Conservation (phyloP, 1,284 basidiomycete species). For the Ganoderma leucocontextum region DNA sequence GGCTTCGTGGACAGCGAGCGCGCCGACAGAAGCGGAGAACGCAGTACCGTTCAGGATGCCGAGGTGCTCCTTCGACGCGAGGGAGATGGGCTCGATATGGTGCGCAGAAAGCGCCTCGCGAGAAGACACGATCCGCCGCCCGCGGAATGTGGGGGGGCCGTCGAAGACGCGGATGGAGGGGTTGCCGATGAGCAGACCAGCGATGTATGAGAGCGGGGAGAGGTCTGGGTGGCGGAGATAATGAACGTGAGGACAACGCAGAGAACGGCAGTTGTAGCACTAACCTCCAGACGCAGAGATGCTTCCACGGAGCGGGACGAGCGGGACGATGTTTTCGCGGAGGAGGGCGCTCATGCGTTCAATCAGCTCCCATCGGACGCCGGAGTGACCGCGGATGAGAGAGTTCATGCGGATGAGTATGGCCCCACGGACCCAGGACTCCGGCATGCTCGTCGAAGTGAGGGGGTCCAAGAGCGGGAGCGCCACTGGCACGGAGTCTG, state of each 20-base stretch:
- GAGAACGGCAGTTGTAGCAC: slow-evolving; percentile 21
- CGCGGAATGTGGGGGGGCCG: slow-evolving; percentile 58
- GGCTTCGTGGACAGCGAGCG: slow-evolving; percentile 76
- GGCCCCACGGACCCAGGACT: slow-evolving; percentile 88
- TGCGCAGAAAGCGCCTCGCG: slow-evolving; percentile 72
- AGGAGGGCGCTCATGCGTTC: slow-evolving; percentile 83
- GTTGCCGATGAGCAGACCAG: slow-evolving; percentile 80
- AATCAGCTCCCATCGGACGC: slow-evolving; percentile 83
- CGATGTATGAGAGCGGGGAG: slow-evolving; percentile 85
- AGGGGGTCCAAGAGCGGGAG: slow-evolving; percentile 75
- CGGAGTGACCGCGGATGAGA: slow-evolving; percentile 86
- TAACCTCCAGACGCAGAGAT: slow-evolving; percentile 85
- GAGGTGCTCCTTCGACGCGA: slow-evolving; percentile 85
- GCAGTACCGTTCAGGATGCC: slow-evolving; percentile 87
- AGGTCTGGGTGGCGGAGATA: slow-evolving; percentile 55
- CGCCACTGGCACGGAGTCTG: slow-evolving; percentile 49
- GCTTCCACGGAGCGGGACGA: slow-evolving; percentile 85
- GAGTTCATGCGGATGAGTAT: slow-evolving; percentile 90
- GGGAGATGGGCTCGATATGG: slow-evolving; percentile 70
- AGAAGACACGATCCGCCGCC: slow-evolving; percentile 66
- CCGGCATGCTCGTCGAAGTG: slow-evolving; percentile 81
- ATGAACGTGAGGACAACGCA: background rate
- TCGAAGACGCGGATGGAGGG: slow-evolving; percentile 80
- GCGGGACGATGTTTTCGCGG: slow-evolving; percentile 76
- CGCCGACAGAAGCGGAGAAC: slow-evolving; percentile 72